Conservation (phyloP, 1,139 yeast genomes). For the Meyerozyma athensensis region DNA sequence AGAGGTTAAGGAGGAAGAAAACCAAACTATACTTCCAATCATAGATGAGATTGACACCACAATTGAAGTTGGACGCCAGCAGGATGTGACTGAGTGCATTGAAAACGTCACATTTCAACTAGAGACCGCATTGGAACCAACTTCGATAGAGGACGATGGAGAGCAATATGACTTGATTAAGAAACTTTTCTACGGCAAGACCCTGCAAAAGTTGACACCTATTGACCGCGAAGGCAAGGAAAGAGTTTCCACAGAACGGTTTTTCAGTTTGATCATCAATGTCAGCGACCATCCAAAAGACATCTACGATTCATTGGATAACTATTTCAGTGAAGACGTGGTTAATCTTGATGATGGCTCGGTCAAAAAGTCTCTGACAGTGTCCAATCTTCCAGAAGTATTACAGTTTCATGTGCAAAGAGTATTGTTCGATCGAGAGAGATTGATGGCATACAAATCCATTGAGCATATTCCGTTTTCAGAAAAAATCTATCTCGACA, state of each 20-base stretch:
- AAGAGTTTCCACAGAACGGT: constrained; percentile 70
- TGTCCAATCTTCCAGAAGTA: constrained; percentile 70
- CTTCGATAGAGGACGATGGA: constrained; percentile 59
- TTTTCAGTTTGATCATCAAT: constrained; percentile 75
- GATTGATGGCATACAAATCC: constrained; percentile 74
- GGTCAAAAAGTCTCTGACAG: constrained; percentile 68
- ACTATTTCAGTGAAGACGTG: constrained; percentile 73
- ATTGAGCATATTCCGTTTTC: constrained; percentile 77
- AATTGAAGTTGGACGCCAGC: constrained; percentile 83
- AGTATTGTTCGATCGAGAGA: constrained; percentile 78
- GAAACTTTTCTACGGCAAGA: constrained; percentile 70
- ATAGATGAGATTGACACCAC: constrained; percentile 67
- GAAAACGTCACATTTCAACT: constrained; percentile 90
- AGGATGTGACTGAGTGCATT: constrained; percentile 95
- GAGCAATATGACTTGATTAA: constrained; percentile 83
- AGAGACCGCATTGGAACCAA: constrained; percentile 83
- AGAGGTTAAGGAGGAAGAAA: not conserved
- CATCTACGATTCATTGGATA: constrained; percentile 85
- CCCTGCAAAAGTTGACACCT: constrained; percentile 42
- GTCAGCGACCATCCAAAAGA: constrained; percentile 85
- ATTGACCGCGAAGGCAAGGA: constrained; percentile 45
- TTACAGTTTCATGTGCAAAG: constrained; percentile 91
- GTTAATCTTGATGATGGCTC: constrained; percentile 67
- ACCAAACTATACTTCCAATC: constrained; percentile 31
- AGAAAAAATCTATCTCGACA: constrained; percentile 75